These are phyloP conservation scores for Penium margaritaceum DNA, from an alignment of 139 green algal species.

Conservation along the genomic window DNA sequence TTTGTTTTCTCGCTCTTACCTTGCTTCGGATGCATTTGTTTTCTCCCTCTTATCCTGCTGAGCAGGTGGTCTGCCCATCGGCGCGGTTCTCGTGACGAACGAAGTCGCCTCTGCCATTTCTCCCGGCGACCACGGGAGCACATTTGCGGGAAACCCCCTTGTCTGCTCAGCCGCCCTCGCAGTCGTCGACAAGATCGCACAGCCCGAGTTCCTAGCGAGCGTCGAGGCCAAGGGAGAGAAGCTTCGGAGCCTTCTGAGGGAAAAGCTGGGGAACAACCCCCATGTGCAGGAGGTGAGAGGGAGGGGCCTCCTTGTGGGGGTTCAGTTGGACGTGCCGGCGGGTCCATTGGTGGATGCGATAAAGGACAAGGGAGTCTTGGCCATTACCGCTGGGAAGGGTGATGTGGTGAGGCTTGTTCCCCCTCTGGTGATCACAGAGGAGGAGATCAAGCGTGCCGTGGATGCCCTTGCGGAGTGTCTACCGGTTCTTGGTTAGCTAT, in stretches of 20 bases:
- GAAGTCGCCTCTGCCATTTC: slow-evolving; percentile 82
- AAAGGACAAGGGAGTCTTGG: slow-evolving; percentile 72
- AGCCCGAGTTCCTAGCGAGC: slow-evolving; percentile 72
- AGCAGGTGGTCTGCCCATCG: slow-evolving; percentile 82
- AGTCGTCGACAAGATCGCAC: slow-evolving; percentile 46
- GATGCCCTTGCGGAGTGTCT: slow-evolving; percentile 29
- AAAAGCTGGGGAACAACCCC: slow-evolving; percentile 60
- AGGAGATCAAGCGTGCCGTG: slow-evolving; percentile 70
- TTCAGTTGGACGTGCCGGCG: slow-evolving; percentile 81
- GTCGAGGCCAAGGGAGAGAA: slow-evolving; percentile 72
- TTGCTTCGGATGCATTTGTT: too few relatives aligned
- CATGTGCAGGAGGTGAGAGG: slow-evolving; percentile 84
- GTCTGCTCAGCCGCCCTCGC: slow-evolving; percentile 62
- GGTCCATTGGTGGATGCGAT: slow-evolving; percentile 64
- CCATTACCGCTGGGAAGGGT: slow-evolving; percentile 84
- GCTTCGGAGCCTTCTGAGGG: slow-evolving; percentile 63
- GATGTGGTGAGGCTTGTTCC: slow-evolving; percentile 91
- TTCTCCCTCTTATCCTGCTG: neutral
- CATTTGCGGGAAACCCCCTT: slow-evolving; percentile 92
- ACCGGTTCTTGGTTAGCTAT: slow-evolving; percentile 2
- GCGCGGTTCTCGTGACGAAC: slow-evolving; percentile 84
- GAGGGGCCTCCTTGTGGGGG: slow-evolving; percentile 77
- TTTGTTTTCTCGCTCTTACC: too few relatives aligned
- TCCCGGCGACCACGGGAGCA: slow-evolving; percentile 91
- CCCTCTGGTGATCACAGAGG: slow-evolving; percentile 77